These are phyloP conservation scores for Theileria orientalis DNA, from an alignment of 169 alveolate genomes.

Conservation along the genomic window DNA sequence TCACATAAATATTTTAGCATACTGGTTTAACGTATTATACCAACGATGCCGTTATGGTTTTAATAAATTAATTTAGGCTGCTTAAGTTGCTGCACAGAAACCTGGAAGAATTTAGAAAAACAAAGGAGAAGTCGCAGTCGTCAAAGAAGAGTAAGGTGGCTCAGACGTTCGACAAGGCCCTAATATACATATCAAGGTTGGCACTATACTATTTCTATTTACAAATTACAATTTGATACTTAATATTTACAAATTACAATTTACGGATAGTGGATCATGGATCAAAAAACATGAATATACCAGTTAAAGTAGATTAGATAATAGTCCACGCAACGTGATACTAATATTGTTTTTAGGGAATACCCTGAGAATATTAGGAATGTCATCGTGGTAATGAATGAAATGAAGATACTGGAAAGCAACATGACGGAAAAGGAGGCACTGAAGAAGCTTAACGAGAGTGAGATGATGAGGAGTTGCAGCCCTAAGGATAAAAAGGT, in stretches of 20 bases:
- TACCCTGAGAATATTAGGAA: constrained; percentile 43
- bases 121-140: constrained; percentile 56
- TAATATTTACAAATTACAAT: no score
- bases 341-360: constrained; percentile 7
- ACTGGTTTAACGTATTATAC: no score
- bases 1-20: no score
- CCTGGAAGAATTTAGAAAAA: constrained; percentile 57
- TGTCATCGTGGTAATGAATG: constrained; percentile 25
- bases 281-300: no score
- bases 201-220: neutral
- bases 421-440: constrained; percentile 42
- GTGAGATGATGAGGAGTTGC: constrained; percentile 59
- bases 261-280: no score
- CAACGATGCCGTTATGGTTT: no score
- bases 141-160: constrained; percentile 8
- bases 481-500: constrained; percentile 74
- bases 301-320: no score
- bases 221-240: no score
- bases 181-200: constrained; percentile 51
- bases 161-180: constrained; percentile 45
- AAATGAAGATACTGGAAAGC: constrained; percentile 20
- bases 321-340: neutral
- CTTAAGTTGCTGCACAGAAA: constrained; percentile 38
- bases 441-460: constrained; percentile 55
- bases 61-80: constrained; percentile 1